phyloP scores from a whole-genome alignment of 2,329 filamentous ascomycete species.

The Alternaria arborescens region DNA sequence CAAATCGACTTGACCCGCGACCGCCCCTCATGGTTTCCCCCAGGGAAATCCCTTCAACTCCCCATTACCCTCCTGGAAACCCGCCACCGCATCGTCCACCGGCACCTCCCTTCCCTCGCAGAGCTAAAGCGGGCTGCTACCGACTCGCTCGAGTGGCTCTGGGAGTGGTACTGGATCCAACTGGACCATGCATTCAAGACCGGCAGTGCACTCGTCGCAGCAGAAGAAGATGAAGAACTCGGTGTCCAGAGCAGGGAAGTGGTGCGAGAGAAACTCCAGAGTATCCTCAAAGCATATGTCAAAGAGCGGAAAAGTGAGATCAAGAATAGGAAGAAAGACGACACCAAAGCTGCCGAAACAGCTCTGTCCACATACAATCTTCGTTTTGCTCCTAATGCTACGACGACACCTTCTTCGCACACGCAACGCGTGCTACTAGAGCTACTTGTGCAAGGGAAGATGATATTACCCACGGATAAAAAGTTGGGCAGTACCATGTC shows the following conservation, averaged over 20 bases:
- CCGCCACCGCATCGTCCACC: slow-evolving; percentile 88
- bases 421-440: slow-evolving; percentile 16
- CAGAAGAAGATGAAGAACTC: slow-evolving; percentile 1
- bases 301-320: slow-evolving; percentile 42
- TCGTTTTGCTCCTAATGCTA: slow-evolving; percentile 16
- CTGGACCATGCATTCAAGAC: slow-evolving; percentile 51
- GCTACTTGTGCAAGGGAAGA: slow-evolving; percentile 47
- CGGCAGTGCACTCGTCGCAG: not conserved
- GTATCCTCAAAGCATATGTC: slow-evolving; percentile 48
- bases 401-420: slow-evolving; percentile 6
- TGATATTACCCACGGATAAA: slow-evolving; percentile 49
- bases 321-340: slow-evolving; percentile 27
- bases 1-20: slow-evolving; percentile 50
- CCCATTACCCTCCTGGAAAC: slow-evolving; percentile 84
- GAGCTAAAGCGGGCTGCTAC: slow-evolving; percentile 74
- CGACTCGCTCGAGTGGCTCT: slow-evolving; percentile 83
- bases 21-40: slow-evolving; percentile 37
- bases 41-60: slow-evolving; percentile 32
- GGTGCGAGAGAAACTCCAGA: slow-evolving; percentile 35
- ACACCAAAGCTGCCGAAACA: slow-evolving; percentile 25
- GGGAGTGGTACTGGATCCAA: slow-evolving; percentile 82
- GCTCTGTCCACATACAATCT: slow-evolving; percentile 27
- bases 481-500: slow-evolving; percentile 48
- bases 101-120: slow-evolving; percentile 79
- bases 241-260: slow-evolving; percentile 13